These are phyloP conservation scores for Umbelopsis ramanniana DNA, from an alignment of 192 early-diverging fungal species.

Conservation along the genomic window DNA sequence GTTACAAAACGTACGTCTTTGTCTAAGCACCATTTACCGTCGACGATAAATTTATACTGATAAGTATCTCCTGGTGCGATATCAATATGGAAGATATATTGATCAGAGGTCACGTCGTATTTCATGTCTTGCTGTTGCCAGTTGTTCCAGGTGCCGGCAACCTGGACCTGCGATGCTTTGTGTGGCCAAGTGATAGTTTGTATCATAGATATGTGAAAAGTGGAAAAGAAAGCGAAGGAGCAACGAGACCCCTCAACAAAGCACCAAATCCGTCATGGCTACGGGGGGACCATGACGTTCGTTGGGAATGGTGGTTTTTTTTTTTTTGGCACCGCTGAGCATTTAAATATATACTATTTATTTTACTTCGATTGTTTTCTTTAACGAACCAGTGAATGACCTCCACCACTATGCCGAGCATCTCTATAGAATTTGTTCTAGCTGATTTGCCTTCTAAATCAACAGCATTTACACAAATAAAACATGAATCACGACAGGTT, in stretches of 20 bases:
- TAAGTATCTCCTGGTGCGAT: not conserved
- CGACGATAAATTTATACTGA: constrained; percentile 12
- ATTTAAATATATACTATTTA: not conserved
- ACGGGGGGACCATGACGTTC: constrained; percentile 18
- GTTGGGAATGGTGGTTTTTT: not conserved
- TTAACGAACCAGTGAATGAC: not conserved
- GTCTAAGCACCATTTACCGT: constrained; percentile 10
- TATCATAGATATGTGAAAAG: not conserved
- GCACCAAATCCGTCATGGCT: constrained; percentile 3
- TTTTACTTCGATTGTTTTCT: too few species aligned
- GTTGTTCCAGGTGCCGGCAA: constrained; percentile 6
- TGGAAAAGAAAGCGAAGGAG: not conserved
- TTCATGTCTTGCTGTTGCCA: constrained; percentile 4
- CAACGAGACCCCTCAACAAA: not conserved
- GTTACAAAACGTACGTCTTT: not conserved
- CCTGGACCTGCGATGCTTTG: not conserved
- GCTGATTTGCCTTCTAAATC: constrained; percentile 6
- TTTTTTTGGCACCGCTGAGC: not conserved
- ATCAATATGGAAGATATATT: not conserved
- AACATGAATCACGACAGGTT: constrained; percentile 6
- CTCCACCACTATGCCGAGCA: not conserved
- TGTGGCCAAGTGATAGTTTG: constrained; percentile 8
- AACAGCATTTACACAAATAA: constrained; percentile 6
- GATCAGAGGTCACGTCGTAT: not conserved
- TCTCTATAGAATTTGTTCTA: constrained; percentile 16